Conservation (phyloP, 306 rosid genomes). For the Pyrus pyrifolia region DNA sequence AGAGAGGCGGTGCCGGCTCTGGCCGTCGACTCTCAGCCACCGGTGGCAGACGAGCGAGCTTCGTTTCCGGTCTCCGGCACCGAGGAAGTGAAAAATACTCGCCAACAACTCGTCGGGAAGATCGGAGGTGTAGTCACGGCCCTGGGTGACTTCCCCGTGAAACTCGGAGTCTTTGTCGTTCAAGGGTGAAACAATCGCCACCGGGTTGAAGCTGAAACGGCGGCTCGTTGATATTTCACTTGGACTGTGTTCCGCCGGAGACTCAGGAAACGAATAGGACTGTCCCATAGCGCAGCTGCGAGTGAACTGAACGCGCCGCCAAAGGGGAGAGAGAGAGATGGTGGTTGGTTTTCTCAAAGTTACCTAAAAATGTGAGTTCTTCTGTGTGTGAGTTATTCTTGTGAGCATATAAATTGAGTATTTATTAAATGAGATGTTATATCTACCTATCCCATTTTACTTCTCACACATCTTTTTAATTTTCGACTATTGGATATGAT, state of each 20-base stretch:
- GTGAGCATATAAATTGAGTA: too few species aligned
- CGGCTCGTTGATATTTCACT: conserved; percentile 4
- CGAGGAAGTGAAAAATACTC: conserved; percentile 42
- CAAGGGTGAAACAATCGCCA: not conserved
- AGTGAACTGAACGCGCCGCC: conserved; percentile 1
- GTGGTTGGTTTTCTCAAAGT: too few species aligned
- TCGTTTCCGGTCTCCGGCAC: conserved; percentile 46
- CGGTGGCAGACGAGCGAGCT: conserved; percentile 59
- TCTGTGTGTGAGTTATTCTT: too few species aligned
- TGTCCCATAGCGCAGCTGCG: conserved; percentile 50
- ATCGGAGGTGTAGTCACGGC: conserved; percentile 39
- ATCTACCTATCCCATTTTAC: too few species aligned
- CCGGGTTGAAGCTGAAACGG: conserved; percentile 20
- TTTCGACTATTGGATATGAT: too few species aligned
- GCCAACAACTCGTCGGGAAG: conserved; percentile 73
- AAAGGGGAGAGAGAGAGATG: not conserved
- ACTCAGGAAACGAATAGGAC: conserved; percentile 36
- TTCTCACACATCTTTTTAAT: too few species aligned
- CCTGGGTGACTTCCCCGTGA: not conserved
- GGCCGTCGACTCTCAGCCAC: conserved; percentile 62
- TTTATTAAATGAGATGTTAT: too few species aligned
- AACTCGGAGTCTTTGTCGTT: conserved; percentile 2
- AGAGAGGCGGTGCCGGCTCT: conserved; percentile 55
- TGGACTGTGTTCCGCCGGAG: conserved; percentile 10
- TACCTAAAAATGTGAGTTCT: too few species aligned